Percentiles rank a stretch among this genome's conserved stretches.
Conservation (phyloP, 208 protist species). For the Acanthamoeba castellanii region DNA sequence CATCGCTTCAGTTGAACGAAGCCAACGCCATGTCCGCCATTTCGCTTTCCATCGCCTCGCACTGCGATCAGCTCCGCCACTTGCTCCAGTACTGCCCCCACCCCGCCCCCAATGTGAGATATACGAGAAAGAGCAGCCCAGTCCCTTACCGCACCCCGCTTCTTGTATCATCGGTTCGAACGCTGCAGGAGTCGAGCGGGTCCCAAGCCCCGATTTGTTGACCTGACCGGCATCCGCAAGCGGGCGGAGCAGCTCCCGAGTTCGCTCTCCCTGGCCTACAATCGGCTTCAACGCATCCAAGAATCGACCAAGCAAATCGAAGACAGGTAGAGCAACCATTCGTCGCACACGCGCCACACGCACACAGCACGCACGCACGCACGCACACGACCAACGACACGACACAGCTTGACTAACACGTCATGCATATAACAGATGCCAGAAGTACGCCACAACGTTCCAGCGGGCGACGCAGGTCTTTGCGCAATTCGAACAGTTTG, state of each 20-base stretch:
- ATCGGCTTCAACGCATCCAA: neutral
- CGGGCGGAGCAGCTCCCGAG: constrained; percentile 59
- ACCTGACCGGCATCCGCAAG: constrained; percentile 31
- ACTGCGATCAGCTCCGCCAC: constrained; percentile 23
- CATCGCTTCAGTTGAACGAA: constrained; percentile 63
- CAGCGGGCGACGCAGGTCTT: neutral
- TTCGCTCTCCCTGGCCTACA: constrained; percentile 3
- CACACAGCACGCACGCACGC: neutral
- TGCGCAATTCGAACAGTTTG: neutral
- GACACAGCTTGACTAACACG: too few species aligned
- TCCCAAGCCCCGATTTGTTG: neutral
- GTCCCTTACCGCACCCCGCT: neutral
- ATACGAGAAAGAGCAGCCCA: too few species aligned
- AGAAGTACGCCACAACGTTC: constrained; percentile 28
- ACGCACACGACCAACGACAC: too few species aligned
- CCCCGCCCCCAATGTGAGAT: neutral
- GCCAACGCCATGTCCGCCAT: constrained; percentile 38
- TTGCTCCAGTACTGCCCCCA: neutral
- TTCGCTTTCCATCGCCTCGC: constrained; percentile 13
- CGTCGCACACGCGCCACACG: neutral
- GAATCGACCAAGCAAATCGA: neutral
- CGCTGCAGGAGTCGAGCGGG: neutral
- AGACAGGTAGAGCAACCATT: neutral
- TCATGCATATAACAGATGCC: neutral
- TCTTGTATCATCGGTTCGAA: neutral